phyloP scores from a whole-genome alignment of 2,329 filamentous ascomycete genomes.

The Diaporthe nobilis region DNA sequence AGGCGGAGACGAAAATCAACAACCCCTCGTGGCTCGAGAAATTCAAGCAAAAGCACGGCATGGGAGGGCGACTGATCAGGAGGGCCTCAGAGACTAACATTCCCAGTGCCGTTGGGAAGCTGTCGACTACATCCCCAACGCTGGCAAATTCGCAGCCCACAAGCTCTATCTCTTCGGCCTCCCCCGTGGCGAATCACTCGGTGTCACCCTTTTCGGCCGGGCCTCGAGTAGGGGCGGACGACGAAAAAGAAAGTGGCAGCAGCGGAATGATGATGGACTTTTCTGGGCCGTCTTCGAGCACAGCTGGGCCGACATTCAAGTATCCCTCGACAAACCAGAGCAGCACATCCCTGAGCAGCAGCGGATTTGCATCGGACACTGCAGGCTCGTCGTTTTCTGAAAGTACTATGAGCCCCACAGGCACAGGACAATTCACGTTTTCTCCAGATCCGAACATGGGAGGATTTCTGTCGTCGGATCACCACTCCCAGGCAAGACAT shows the following conservation, averaged over 20 bases:
- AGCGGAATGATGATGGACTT: conserved; percentile 65
- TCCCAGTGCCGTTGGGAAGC: conserved; percentile 71
- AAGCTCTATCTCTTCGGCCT: conserved; percentile 78
- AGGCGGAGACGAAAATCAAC: conserved; percentile 79
- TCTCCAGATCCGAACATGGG: conserved; percentile 80
- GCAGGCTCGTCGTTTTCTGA: conserved; percentile 78
- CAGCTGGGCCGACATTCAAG: conserved; percentile 65
- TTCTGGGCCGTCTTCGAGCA: conserved; percentile 48
- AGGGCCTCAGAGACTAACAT: conserved; percentile 79
- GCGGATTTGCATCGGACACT: conserved; percentile 72
- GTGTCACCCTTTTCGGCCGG: conserved; percentile 77
- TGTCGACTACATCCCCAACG: conserved; percentile 67
- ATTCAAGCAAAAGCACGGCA: conserved; percentile 90
- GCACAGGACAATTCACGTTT: conserved; percentile 80
- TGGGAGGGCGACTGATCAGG: conserved; percentile 65
- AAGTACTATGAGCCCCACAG: conserved; percentile 80
- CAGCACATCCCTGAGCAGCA: conserved; percentile 76
- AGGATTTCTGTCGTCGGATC: conserved; percentile 68
- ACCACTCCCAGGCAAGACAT: conserved; percentile 48
- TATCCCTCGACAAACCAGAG: conserved; percentile 75
- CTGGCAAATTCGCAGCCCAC: conserved; percentile 74
- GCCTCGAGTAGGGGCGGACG: conserved; percentile 71
- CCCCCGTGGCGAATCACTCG: conserved; percentile 75
- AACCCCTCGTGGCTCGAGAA: conserved; percentile 90
- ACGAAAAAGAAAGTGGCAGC: conserved; percentile 71